phyloP scores from a whole-genome alignment of 352 stramenopile species.

The Phytophthora sojae region DNA sequence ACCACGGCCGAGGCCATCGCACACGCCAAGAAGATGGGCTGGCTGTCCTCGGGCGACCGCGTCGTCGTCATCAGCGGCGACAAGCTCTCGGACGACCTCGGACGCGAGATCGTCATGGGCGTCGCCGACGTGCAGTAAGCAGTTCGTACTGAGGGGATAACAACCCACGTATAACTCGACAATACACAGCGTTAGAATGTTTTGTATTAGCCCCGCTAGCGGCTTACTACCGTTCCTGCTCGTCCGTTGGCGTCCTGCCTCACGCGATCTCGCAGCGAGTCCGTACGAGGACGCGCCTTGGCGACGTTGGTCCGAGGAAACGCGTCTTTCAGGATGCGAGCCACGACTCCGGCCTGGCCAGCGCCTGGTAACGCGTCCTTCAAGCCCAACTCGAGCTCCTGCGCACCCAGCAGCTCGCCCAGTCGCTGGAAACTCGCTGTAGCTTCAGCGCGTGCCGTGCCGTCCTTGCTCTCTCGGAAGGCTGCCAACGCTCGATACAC shows the following conservation, averaged over 20 bases:
- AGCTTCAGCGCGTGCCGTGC: conserved; percentile 49
- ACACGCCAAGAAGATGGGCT: conserved; percentile 93
- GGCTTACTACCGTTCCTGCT: conserved; percentile 10
- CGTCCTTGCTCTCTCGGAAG: conserved; percentile 62
- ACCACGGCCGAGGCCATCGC: conserved; percentile 89
- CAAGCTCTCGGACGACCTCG: conserved; percentile 80
- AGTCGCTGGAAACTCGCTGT: conserved; percentile 51
- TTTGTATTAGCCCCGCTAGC: not conserved
- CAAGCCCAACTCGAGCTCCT: conserved; percentile 43
- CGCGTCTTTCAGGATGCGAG: no score
- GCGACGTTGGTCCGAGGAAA: no score
- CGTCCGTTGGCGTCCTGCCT: conserved; percentile 18
- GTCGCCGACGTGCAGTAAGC: conserved; percentile 82
- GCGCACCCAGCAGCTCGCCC: conserved; percentile 43
- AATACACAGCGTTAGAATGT: conserved; percentile 33
- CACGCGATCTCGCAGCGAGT: conserved; percentile 49
- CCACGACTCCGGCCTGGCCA: not conserved
- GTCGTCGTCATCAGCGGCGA: conserved; percentile 90
- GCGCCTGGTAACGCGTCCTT: conserved; percentile 32
- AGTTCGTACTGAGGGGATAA: not conserved
- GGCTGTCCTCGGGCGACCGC: conserved; percentile 87
- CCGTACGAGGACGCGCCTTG: conserved; percentile 19
- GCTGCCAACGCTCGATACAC: conserved; percentile 52
- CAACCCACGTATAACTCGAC: conserved; percentile 7
- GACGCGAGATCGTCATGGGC: conserved; percentile 85